phyloP scores from a whole-genome alignment of 352 stramenopile species.

The Globisporangium radiosum region DNA sequence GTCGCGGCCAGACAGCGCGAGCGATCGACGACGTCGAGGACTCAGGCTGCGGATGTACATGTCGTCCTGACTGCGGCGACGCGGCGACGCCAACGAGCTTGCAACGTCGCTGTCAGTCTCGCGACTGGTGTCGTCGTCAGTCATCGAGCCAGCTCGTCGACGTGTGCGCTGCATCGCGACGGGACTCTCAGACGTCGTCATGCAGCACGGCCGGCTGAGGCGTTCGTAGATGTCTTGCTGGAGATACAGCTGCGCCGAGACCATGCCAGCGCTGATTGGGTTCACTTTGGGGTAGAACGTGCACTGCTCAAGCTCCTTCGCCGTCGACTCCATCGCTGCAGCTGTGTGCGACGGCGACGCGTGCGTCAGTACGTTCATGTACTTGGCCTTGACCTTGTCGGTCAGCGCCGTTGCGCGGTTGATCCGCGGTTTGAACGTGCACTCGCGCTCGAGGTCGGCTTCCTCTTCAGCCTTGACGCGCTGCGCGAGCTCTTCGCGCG shows the following conservation, averaged over 20 bases:
- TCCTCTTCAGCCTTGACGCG: constrained; percentile 66
- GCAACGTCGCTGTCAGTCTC: constrained; percentile 18
- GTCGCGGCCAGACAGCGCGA: constrained; percentile 6
- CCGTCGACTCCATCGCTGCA: constrained; percentile 47
- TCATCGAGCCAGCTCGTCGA: constrained; percentile 14
- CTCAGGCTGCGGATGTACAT: constrained; percentile 31
- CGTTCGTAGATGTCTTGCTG: constrained; percentile 84
- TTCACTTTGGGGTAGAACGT: constrained; percentile 81
- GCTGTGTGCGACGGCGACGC: constrained; percentile 35
- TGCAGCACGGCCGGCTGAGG: constrained; percentile 54
- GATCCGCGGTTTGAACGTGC: constrained; percentile 67
- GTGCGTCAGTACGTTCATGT: constrained; percentile 41
- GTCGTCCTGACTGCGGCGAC: constrained; percentile 40
- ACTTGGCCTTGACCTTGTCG: constrained; percentile 72
- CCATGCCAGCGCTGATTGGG: constrained; percentile 62
- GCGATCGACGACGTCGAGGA: constrained; percentile 6
- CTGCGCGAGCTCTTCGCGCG: constrained; percentile 56
- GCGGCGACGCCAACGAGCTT: constrained; percentile 14
- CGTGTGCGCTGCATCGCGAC: constrained; percentile 6
- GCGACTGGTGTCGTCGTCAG: constrained; percentile 10
- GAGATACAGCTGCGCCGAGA: constrained; percentile 77
- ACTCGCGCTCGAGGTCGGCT: constrained; percentile 60
- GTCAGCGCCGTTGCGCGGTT: constrained; percentile 31
- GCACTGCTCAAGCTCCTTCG: constrained; percentile 65
- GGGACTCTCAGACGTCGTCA: constrained; percentile 10